phyloP scores from a whole-genome alignment of 306 rosid genomes.

The Pyrus bretschneideri region DNA sequence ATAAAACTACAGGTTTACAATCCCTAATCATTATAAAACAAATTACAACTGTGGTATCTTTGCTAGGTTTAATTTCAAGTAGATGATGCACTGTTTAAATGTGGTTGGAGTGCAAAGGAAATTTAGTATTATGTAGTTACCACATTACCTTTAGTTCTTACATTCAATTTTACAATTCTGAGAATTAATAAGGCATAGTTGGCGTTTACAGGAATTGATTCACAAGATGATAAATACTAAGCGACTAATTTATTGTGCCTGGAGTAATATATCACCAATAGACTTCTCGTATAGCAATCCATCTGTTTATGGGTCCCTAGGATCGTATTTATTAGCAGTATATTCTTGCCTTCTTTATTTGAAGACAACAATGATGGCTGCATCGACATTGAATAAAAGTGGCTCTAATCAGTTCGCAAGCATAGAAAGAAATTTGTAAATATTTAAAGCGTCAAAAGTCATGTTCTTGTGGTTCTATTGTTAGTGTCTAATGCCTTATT shows the following conservation, averaged over 20 bases:
- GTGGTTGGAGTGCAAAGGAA: background rate
- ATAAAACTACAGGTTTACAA: background rate
- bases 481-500: background rate
- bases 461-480: background rate
- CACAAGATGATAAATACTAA: background rate
- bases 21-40: no score
- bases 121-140: background rate
- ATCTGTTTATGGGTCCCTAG: background rate
- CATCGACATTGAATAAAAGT: background rate
- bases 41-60: background rate
- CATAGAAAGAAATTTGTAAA: background rate
- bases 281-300: background rate
- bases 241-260: background rate
- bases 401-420: background rate
- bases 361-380: background rate
- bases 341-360: background rate
- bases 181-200: background rate
- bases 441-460: background rate
- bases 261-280: background rate
- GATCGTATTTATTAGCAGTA: background rate
- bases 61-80: background rate
- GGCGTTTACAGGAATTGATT: background rate
- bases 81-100: background rate
- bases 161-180: background rate
- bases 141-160: background rate